Percentiles rank a stretch among this genome's conserved stretches.
phyloP scores from a whole-genome alignment of 1,139 yeast species.

The Geotrichum klebahnii region DNA sequence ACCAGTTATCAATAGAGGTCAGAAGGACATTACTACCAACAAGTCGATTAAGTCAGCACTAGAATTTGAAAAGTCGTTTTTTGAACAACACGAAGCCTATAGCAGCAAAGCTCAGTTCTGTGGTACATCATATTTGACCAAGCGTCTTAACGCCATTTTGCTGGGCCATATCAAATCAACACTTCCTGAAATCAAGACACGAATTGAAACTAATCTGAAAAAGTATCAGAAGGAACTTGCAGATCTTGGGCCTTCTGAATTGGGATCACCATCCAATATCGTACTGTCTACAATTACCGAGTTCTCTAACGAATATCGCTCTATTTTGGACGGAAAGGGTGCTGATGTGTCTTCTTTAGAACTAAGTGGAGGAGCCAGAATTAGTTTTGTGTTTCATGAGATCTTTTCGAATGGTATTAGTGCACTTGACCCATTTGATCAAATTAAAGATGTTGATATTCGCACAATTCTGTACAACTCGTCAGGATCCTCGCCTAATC shows the following conservation, averaged over 20 bases:
- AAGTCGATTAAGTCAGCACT: conserved; percentile 89
- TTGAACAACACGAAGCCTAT: conserved; percentile 91
- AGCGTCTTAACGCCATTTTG: conserved; percentile 82
- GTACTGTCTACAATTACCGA: conserved; percentile 91
- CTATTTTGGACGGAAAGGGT: conserved; percentile 88
- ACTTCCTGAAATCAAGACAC: conserved; percentile 91
- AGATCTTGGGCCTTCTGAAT: conserved; percentile 67
- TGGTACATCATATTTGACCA: conserved; percentile 95
- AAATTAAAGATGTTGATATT: conserved; percentile 91
- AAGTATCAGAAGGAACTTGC: conserved; percentile 78
- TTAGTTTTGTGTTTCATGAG: conserved; percentile 95
- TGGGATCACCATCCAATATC: conserved; percentile 83
- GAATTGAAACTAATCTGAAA: conserved; percentile 83
- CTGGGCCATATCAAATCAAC: conserved; percentile 92
- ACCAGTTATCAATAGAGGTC: conserved; percentile 96
- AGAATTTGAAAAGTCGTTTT: conserved; percentile 70
- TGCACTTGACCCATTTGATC: conserved; percentile 94
- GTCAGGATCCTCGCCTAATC: conserved; percentile 95
- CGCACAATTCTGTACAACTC: conserved; percentile 92
- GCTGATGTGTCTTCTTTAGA: conserved; percentile 79
- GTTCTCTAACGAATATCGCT: conserved; percentile 84
- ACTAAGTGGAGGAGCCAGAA: conserved; percentile 95
- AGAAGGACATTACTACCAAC: conserved; percentile 81
- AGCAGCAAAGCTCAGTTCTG: conserved; percentile 86
- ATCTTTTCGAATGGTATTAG: conserved; percentile 88